These are phyloP conservation scores for Apiotrichum porosum DNA, from an alignment of 1,284 basidiomycete species.

Conservation along the genomic window DNA sequence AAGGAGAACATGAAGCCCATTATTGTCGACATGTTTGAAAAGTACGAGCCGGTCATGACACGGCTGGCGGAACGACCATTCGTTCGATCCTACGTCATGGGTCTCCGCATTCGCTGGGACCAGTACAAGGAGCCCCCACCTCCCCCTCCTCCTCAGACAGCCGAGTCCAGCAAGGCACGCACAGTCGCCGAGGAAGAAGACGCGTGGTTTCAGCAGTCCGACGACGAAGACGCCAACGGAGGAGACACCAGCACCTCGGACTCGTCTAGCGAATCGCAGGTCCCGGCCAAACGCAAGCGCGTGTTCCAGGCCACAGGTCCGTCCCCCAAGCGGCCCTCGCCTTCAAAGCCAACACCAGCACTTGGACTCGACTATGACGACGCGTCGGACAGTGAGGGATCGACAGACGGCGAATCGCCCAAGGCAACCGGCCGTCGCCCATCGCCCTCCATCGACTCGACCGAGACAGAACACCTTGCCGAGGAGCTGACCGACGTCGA, in stretches of 20 bases:
- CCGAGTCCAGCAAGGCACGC: slow-evolving; percentile 53
- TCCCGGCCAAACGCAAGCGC: slow-evolving; percentile 29
- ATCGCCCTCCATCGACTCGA: neutral
- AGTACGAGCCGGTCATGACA: slow-evolving; percentile 63
- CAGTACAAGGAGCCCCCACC: slow-evolving; percentile 83
- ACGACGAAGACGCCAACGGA: slow-evolving; percentile 47
- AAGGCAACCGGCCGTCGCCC: neutral
- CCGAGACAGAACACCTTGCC: slow-evolving; percentile 21
- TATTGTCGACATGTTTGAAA: slow-evolving; percentile 77
- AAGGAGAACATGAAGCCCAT: slow-evolving; percentile 80
- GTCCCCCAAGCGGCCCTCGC: slow-evolving; percentile 6
- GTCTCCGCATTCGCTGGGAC: slow-evolving; percentile 76
- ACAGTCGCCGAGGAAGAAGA: slow-evolving; percentile 66
- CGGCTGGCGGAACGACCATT: slow-evolving; percentile 56
- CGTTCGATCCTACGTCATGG: slow-evolving; percentile 37
- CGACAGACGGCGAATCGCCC: slow-evolving; percentile 24
- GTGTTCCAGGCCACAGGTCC: slow-evolving; percentile 12
- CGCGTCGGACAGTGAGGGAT: slow-evolving; percentile 44
- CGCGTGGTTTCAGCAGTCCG: slow-evolving; percentile 77
- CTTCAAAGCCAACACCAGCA: slow-evolving; percentile 11
- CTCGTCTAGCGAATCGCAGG: too few relatives aligned
- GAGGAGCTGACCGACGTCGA: slow-evolving; percentile 49
- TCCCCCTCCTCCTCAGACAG: slow-evolving; percentile 49
- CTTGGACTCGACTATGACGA: slow-evolving; percentile 47
- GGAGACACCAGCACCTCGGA: neutral